phyloP scores from a whole-genome alignment of 176 grass and related monocot genomes.

The Oryza rufipogon region DNA sequence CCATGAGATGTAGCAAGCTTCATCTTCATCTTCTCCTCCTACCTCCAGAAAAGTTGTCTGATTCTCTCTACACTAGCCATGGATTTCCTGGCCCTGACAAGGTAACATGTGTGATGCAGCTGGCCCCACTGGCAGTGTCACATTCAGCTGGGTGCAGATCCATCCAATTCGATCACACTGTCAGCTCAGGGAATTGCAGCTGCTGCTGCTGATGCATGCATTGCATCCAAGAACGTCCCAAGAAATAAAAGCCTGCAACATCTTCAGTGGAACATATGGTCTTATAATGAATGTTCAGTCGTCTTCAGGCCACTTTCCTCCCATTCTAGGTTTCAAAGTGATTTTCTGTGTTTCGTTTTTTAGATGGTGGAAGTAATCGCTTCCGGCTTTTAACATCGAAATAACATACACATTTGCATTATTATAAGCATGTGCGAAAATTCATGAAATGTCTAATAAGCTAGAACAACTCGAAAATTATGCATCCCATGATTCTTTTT shows the following conservation, averaged over 20 bases:
- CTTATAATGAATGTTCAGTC: background rate
- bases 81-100: background rate
- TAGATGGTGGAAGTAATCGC: background rate
- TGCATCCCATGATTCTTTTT: too few species aligned
- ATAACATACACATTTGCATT: background rate
- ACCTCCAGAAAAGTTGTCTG: background rate
- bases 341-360: background rate
- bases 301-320: background rate
- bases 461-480: background rate
- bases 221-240: constrained; percentile 8
- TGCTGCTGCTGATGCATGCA: background rate
- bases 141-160: background rate
- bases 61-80: background rate
- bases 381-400: background rate
- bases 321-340: background rate
- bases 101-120: background rate
- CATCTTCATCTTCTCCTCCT: background rate
- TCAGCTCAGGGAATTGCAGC: background rate
- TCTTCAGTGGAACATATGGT: background rate
- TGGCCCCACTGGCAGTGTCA: background rate
- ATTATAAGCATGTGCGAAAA: background rate
- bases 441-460: background rate
- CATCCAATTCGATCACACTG: background rate
- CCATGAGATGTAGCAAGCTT: background rate
- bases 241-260: background rate